Evolutionary conservation across 129 eudicot species (phyloP), one percentile per base, ranked within the genome.

Genomic region (Flaveria bidentis): DNA sequence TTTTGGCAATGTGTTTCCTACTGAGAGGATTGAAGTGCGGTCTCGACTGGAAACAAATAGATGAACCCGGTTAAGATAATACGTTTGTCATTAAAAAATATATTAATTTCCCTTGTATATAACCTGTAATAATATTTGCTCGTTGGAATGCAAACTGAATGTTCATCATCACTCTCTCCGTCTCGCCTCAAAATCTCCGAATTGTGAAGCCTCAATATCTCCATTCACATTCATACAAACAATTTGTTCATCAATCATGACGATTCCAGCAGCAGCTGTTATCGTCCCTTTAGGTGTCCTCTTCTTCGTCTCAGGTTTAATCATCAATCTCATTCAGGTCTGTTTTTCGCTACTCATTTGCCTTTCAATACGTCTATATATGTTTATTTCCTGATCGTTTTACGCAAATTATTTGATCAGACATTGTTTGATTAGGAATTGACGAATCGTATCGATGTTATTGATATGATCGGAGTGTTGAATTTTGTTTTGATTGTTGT

Each of bases 301-400:
- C 73, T 93, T 93, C 86, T 87, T 93, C 77, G 30, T 86, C 41
- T 88, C 98, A 13, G 98, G 98, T 51, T 83, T 93, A 71, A 78
- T 88, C 82, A 84, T 93, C 74, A 93, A 91, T 82, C 66, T 88
- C 77, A 76, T 91, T 72, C 98, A 91, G 97, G 98, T 93, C 9
- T n/a, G 5, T 80, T 28, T 44, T 72, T 1, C 23, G 41, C 64
- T 79, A 80, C 60, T 72, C 16, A 52, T 64, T 65, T 30, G 3
- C 18, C 3, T 53, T 10, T 52, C 1, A 17, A 65, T 64, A 0
- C 8, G 6, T 33, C 1, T 42, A 4, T 44, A 10, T 11, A 46
- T 22, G 9, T 18, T 9, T 11, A 49, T 51, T 71, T 5, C 8
- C 7, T 1, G 45, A 51, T 79, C 67, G 9, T 66, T 20, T 0